A percentile compares a stretch with the other conserved stretches of the same genome.
These are phyloP conservation scores for Paecilomyces dactylethromorphus DNA, from an alignment of 2,329 filamentous ascomycete species.

Conservation along the genomic window DNA sequence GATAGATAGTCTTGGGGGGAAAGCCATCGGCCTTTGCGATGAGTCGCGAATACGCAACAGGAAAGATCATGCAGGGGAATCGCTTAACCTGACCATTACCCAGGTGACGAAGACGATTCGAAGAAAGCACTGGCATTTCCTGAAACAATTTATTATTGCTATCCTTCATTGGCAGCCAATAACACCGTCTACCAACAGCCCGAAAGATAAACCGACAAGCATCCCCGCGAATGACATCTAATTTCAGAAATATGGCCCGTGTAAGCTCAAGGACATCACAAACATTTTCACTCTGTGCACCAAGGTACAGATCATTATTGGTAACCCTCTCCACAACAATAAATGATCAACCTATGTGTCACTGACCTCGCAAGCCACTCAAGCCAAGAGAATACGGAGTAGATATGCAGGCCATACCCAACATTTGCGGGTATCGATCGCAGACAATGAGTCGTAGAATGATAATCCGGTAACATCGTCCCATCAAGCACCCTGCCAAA, in stretches of 20 bases:
- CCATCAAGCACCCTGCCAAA: neutral
- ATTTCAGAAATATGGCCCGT: neutral
- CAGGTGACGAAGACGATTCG: neutral
- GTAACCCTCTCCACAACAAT: neutral
- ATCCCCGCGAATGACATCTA: neutral
- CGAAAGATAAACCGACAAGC: neutral
- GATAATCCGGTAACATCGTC: neutral
- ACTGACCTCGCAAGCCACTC: neutral
- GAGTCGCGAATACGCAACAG: too few relatives aligned
- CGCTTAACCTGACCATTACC: neutral
- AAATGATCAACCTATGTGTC: neutral
- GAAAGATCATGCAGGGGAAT: neutral
- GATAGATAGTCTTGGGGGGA: too few relatives aligned
- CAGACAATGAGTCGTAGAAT: neutral
- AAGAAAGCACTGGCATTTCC: neutral
- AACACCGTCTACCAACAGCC: neutral
- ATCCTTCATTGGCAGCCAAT: neutral
- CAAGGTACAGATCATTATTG: neutral
- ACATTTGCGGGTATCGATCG: neutral
- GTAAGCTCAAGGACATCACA: neutral
- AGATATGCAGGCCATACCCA: neutral
- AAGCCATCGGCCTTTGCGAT: too few relatives aligned
- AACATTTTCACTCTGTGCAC: neutral
- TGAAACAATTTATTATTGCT: neutral
- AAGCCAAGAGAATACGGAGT: neutral